These are phyloP conservation scores for Didymella lethalis DNA, from an alignment of 2,329 filamentous ascomycete species.

Conservation along the genomic window DNA sequence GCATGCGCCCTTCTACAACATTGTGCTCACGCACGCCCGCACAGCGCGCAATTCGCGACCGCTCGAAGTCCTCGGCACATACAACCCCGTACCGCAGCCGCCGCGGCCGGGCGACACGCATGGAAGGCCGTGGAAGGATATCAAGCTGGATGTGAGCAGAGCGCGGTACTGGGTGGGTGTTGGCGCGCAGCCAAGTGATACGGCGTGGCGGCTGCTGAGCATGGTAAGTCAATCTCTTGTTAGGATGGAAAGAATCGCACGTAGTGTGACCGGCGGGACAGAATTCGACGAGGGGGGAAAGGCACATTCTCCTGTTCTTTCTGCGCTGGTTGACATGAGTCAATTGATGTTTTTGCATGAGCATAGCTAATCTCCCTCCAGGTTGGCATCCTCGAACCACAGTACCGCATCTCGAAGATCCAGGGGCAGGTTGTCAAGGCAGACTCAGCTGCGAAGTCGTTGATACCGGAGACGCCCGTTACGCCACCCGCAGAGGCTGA, in stretches of 20 bases:
- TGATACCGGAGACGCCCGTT: slow-evolving; percentile 30
- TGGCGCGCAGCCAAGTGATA: slow-evolving; percentile 91
- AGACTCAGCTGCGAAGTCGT: slow-evolving; percentile 40
- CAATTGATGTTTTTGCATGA: neutral
- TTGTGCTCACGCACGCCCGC: slow-evolving; percentile 90
- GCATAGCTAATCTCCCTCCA: slow-evolving; percentile 16
- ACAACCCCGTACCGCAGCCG: slow-evolving; percentile 66
- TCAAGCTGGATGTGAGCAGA: slow-evolving; percentile 80
- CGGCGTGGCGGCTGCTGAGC: slow-evolving; percentile 83
- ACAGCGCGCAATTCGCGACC: slow-evolving; percentile 87
- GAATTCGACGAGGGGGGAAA: neutral
- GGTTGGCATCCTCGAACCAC: slow-evolving; percentile 50
- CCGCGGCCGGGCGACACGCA: slow-evolving; percentile 60
- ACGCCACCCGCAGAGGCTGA: slow-evolving; percentile 15
- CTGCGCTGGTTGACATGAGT: neutral
- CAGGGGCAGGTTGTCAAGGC: slow-evolving; percentile 43
- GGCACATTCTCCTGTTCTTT: neutral
- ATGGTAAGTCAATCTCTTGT: slow-evolving; percentile 62
- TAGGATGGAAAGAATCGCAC: neutral
- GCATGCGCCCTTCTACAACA: slow-evolving; percentile 95
- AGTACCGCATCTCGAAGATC: slow-evolving; percentile 46
- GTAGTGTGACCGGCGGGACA: neutral
- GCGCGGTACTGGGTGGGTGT: slow-evolving; percentile 97
- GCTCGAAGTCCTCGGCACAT: slow-evolving; percentile 84
- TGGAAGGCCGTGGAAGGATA: slow-evolving; percentile 82